A percentile compares a stretch with the other conserved stretches of the same genome.
These are phyloP conservation scores for Chrysoporthe deuterocubensis DNA, from an alignment of 2,329 filamentous ascomycete genomes.

Conservation along the genomic window DNA sequence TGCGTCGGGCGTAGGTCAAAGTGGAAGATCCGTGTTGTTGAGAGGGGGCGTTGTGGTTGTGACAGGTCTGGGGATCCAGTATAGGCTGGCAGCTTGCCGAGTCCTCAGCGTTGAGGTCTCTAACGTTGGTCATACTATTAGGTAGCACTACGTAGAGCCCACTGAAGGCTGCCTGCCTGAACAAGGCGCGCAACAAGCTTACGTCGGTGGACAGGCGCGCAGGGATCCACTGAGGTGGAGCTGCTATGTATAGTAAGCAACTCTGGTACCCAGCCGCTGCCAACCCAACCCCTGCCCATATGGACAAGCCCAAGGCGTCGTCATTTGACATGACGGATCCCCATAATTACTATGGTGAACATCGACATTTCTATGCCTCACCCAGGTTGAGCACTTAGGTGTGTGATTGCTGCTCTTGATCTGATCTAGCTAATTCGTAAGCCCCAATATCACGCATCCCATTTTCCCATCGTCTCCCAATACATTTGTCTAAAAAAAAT, in stretches of 20 bases:
- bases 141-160: neutral
- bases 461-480: too few species aligned
- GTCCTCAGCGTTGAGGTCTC: neutral
- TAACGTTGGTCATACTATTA: slow-evolving; percentile 2
- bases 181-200: neutral
- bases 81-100: slow-evolving; percentile 4
- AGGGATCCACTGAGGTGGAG: neutral
- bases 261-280: neutral
- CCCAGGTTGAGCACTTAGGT: too few species aligned
- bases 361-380: too few species aligned
- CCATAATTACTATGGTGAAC: too few species aligned
- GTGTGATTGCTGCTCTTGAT: too few species aligned
- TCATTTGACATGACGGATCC: too few species aligned
- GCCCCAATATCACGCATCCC: too few species aligned
- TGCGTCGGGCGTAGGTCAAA: neutral
- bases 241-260: neutral
- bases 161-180: slow-evolving; percentile 7
- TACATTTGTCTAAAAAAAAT: too few species aligned
- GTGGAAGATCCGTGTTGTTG: neutral
- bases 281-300: neutral
- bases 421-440: too few species aligned
- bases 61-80: neutral
- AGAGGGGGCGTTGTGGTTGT: neutral
- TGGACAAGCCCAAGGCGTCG: too few species aligned
- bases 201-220: neutral